These are phyloP conservation scores for Colletotrichum abscissum DNA, from an alignment of 2,329 filamentous ascomycete genomes.

Conservation along the genomic window DNA sequence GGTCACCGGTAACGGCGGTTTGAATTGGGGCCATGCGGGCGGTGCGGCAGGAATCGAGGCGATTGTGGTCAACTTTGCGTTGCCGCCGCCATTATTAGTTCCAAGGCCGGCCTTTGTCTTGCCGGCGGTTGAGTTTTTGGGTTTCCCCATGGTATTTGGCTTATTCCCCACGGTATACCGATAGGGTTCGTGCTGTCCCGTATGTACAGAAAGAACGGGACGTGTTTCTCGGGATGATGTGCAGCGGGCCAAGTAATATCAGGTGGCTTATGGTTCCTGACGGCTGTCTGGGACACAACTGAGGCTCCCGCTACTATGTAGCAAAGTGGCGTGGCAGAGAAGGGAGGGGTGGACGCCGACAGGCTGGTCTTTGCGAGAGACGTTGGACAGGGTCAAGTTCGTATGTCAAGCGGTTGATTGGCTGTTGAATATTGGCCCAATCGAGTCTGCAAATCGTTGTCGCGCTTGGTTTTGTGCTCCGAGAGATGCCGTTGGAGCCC, in stretches of 20 bases:
- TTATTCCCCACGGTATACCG: constrained; percentile 37
- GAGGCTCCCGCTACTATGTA: constrained; percentile 26
- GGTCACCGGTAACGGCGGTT: constrained; percentile 73
- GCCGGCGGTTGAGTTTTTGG: constrained; percentile 26
- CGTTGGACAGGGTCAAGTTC: background rate
- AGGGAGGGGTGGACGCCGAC: constrained; percentile 9
- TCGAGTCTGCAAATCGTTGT: background rate
- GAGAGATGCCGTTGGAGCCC: constrained; percentile 15
- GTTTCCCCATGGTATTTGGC: constrained; percentile 37
- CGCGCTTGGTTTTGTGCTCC: background rate
- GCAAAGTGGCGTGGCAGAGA: constrained; percentile 10
- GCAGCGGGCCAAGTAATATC: constrained; percentile 20
- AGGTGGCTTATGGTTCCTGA: constrained; percentile 25
- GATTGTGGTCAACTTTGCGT: constrained; percentile 20
- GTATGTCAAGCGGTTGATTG: background rate
- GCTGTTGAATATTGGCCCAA: background rate
- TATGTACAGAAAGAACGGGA: background rate
- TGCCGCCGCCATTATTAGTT: background rate
- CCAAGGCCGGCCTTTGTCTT: constrained; percentile 23
- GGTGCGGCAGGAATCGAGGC: constrained; percentile 35
- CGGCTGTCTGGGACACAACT: constrained; percentile 24
- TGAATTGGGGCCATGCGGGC: constrained; percentile 76
- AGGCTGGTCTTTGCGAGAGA: background rate
- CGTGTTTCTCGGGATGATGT: constrained; percentile 22
- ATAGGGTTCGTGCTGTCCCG: constrained; percentile 38